These are phyloP conservation scores for Malassezia vespertilionis DNA, from an alignment of 1,284 basidiomycete genomes.

Conservation along the genomic window DNA sequence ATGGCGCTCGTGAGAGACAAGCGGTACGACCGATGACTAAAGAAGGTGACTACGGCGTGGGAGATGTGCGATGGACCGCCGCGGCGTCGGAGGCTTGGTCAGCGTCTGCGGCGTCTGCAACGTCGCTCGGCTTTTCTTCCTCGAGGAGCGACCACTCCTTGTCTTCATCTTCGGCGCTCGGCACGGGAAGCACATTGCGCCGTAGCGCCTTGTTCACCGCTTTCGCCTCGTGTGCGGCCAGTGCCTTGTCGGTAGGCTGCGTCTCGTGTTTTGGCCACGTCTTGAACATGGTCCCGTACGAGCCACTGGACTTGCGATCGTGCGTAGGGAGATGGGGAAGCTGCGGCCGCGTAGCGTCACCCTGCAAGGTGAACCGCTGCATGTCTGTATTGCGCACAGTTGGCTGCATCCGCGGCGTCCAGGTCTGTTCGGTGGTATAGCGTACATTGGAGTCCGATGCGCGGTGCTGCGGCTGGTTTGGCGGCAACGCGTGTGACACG, in stretches of 20 bases:
- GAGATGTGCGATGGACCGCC: too few relatives aligned
- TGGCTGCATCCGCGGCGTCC: constrained; percentile 6
- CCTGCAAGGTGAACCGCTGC: constrained; percentile 12
- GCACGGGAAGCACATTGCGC: too few relatives aligned
- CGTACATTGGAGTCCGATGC: not conserved
- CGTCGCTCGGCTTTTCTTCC: too few relatives aligned
- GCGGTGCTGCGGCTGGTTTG: not conserved
- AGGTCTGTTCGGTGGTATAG: not conserved
- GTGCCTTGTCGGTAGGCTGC: too few relatives aligned
- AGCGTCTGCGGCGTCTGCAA: too few relatives aligned
- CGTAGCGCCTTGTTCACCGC: too few relatives aligned
- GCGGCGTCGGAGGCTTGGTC: too few relatives aligned
- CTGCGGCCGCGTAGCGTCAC: constrained; percentile 10
- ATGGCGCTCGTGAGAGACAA: not conserved
- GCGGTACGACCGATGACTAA: not conserved
- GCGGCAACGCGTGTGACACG: not conserved
- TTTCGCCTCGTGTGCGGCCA: too few relatives aligned
- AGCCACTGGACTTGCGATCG: constrained; percentile 12
- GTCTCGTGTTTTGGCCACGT: not conserved
- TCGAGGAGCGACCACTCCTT: too few relatives aligned
- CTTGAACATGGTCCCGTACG: constrained; percentile 3
- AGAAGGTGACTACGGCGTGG: too few relatives aligned
- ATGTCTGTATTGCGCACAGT: constrained; percentile 3
- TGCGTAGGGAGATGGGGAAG: constrained; percentile 2
- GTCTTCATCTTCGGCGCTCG: too few relatives aligned